Evolutionary conservation across 768 basidiomycete genomes (phyloP), one percentile per base, ranked within the genome.

Genomic region (Lentinula edodes): DNA sequence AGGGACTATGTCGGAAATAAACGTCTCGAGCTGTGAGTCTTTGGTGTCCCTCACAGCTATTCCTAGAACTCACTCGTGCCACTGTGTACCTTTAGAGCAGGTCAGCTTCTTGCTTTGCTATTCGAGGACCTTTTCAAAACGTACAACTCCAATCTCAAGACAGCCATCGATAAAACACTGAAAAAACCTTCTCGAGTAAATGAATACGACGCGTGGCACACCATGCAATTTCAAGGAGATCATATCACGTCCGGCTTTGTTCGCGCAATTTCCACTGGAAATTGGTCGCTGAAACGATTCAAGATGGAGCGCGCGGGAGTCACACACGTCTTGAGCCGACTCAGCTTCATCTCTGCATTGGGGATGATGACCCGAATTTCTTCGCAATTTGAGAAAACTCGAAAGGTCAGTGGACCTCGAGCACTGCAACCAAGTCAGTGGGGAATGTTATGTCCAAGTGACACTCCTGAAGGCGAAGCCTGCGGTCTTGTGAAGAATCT

Each of bases 291-390:
- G 54, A 98, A 98, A 74, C 91, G 97, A 56, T 98, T 99, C 83
- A 96, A 95, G 78, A 98, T 98, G 91, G 96, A 98, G 71, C 87
- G 97, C 38, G 97, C 97, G 0, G 97, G 97, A 36, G 94, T 99
- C 51, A 99, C 97, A 0, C 97, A 99, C 71, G 97, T 99, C 65
- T 85, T 99, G 28, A 94, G 91, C 68, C 88, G 97, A 45, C 78
- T 99, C 55, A 92, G 90, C 70, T 99, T 96, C 80, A 97, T 99
- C 72, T 91, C 93, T 60, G 97, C 97, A 0, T 81, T 99, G 15
- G 97, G 97, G 15, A 99, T 98, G 97, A 99, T 99, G 97, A 99
- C 97, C 8, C 89, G 97, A 23, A 99, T 99, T 65, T 90, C 92
- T 10, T 96, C 93, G 20, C 97, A 99, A 75, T 99, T 99, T 71